These are phyloP conservation scores for Rhodotorula paludigena DNA, from an alignment of 768 basidiomycete species.

Conservation along the genomic window DNA sequence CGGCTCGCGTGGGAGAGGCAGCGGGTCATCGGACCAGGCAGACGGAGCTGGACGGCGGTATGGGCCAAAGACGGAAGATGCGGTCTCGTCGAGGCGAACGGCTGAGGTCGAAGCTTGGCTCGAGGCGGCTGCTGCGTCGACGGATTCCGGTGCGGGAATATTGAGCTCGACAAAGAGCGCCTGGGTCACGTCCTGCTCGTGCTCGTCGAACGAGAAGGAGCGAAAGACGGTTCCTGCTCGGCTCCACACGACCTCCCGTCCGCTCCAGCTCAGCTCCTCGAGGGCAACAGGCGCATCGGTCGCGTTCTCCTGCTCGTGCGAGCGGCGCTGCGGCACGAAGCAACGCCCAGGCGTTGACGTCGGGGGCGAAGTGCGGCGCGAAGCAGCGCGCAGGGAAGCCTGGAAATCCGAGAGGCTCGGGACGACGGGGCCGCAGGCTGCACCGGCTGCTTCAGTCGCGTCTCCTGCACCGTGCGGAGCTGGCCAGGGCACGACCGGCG, in stretches of 20 bases:
- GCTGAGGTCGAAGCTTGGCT: neutral
- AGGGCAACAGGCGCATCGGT: no score
- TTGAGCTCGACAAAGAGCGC: constrained; percentile 8
- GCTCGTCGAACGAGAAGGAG: neutral
- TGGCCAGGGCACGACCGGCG: no score
- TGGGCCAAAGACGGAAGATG: constrained; percentile 16
- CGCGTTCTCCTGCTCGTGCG: no score
- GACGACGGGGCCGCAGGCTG: no score
- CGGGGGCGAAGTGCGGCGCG: no score
- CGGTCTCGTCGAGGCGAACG: neutral
- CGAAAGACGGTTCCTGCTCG: neutral
- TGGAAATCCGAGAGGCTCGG: no score
- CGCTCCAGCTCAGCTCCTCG: constrained; percentile 6
- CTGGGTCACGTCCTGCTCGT: neutral
- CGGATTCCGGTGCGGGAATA: neutral
- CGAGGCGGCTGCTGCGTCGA: no score
- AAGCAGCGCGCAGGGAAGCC: no score
- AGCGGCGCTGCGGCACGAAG: no score
- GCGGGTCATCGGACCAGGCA: constrained; percentile 25
- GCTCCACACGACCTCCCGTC: neutral
- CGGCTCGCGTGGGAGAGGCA: constrained; percentile 12
- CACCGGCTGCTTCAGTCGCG: no score
- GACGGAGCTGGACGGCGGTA: neutral
- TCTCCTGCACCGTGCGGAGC: no score
- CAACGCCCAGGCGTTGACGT: no score